phyloP scores from a whole-genome alignment of 2,329 filamentous ascomycete genomes.

The Metarhizium anisopliae region DNA sequence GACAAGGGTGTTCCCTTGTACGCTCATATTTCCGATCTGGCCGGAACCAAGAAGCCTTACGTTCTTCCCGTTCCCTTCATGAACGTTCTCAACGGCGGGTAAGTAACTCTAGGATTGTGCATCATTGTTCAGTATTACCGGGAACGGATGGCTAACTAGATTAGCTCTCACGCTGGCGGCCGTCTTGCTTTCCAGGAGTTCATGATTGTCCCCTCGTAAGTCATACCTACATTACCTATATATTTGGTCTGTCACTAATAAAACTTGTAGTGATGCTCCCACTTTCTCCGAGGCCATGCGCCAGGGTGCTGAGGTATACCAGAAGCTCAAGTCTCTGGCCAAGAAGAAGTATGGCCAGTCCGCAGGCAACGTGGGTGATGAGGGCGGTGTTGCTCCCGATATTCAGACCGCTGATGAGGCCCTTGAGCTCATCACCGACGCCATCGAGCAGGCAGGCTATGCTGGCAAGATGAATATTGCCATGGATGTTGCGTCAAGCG shows the following conservation, averaged over 20 bases:
- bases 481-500: conserved; percentile 97
- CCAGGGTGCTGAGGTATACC: conserved; percentile 96
- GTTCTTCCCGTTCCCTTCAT: conserved; percentile 87
- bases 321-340: conserved; percentile 89
- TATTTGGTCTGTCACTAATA: conserved; percentile 4
- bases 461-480: conserved; percentile 94
- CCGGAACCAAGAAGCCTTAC: conserved; percentile 85
- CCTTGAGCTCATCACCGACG: conserved; percentile 87
- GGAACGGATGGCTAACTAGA: conserved; percentile 10
- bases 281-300: conserved; percentile 94
- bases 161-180: conserved; percentile 88
- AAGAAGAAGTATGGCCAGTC: conserved; percentile 99
- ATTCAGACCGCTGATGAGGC: conserved; percentile 96
- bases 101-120: conserved; percentile 13
- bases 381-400: conserved; percentile 98
- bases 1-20: conserved; percentile 68
- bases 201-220: conserved; percentile 82
- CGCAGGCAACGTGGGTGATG: conserved; percentile 96
- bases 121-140: background rate
- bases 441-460: conserved; percentile 94
- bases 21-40: conserved; percentile 78
- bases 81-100: conserved; percentile 81
- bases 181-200: conserved; percentile 93
- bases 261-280: conserved; percentile 56
- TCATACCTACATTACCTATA: conserved; percentile 9